Conservation (phyloP, 208 protist genomes). For the Leishmania turanica region DNA sequence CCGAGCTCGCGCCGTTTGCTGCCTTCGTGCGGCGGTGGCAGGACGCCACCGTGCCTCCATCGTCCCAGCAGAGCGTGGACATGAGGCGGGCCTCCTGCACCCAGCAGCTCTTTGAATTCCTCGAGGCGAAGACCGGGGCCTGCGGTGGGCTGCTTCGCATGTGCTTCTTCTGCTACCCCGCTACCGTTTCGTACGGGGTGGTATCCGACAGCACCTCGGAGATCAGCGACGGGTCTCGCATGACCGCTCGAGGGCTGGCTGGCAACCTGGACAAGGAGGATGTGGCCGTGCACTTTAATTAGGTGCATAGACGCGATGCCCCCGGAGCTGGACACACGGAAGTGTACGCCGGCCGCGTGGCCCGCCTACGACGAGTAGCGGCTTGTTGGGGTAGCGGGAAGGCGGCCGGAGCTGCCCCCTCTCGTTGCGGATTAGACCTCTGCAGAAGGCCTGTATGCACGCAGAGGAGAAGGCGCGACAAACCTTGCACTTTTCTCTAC, state of each 20-base stretch:
- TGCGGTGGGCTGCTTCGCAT: conserved; percentile 13
- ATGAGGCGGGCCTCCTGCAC: conserved; percentile 15
- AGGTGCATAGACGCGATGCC: background rate
- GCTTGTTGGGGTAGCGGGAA: background rate
- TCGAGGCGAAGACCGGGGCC: background rate
- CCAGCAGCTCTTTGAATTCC: conserved; percentile 17
- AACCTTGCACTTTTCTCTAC: background rate
- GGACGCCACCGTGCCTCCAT: conserved; percentile 11
- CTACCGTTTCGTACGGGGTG: conserved; percentile 18
- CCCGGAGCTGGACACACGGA: conserved; percentile 7
- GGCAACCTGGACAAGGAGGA: conserved; percentile 6
- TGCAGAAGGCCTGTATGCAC: background rate
- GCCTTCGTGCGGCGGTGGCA: conserved; percentile 16
- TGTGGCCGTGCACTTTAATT: conserved; percentile 12
- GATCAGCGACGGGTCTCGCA: conserved; percentile 15
- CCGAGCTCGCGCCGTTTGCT: conserved; percentile 19
- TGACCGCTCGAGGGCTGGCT: conserved; percentile 12
- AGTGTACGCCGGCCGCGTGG: conserved; percentile 7
- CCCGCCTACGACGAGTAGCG: conserved; percentile 15
- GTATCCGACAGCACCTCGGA: conserved; percentile 15
- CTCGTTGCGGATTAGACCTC: background rate
- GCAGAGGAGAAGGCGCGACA: background rate
- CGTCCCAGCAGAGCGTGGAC: conserved; percentile 1
- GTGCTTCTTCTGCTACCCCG: conserved; percentile 26
- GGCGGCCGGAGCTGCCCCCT: background rate